Conservation (phyloP, 139 green algal species). For the Volvox africanus region DNA sequence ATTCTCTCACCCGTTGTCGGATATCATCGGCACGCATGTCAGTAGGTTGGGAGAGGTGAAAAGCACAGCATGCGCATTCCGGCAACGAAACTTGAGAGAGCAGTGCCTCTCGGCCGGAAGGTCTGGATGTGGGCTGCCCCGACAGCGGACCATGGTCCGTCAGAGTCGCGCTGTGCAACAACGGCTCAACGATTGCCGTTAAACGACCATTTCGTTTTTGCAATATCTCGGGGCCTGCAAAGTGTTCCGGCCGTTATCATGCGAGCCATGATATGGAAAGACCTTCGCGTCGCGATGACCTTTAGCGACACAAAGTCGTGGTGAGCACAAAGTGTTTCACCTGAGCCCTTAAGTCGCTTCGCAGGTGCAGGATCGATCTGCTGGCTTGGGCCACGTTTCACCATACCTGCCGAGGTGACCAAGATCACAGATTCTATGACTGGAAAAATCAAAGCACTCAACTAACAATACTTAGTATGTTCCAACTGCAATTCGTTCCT, state of each 20-base stretch:
- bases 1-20: neutral
- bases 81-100: neutral
- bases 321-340: neutral
- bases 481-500: too few relatives aligned
- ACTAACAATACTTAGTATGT: too few relatives aligned
- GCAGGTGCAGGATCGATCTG: neutral
- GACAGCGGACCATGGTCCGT: neutral
- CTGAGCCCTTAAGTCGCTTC: neutral
- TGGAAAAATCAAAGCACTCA: too few relatives aligned
- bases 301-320: neutral
- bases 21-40: neutral
- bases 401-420: neutral
- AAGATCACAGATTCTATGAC: too few relatives aligned
- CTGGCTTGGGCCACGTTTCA: neutral
- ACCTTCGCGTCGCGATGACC: too few relatives aligned
- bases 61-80: neutral
- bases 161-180: neutral
- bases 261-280: too few relatives aligned
- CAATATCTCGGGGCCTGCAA: neutral
- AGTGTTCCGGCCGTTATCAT: too few relatives aligned
- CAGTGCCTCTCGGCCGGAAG: neutral
- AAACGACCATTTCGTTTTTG: neutral
- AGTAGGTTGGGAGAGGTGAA: neutral
- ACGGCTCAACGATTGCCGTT: neutral
- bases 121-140: neutral